Evolutionary conservation across 805 yeast species (phyloP), one percentile per base, ranked within the genome.

Genomic region (Metschnikowia gelsemii): DNA sequence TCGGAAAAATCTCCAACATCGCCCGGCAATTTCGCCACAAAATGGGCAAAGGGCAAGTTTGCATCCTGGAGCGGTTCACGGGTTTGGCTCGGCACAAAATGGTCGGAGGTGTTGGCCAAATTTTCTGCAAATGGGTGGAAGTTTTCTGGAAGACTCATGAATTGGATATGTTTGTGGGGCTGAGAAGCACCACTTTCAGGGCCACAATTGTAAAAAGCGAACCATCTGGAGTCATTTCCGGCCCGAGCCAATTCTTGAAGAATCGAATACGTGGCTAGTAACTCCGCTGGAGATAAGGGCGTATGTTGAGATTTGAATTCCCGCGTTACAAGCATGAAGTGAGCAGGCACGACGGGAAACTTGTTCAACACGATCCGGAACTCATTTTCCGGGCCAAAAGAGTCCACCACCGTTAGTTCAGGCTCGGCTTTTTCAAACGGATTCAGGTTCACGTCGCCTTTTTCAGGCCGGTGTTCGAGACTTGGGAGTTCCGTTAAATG

Each of bases 171-270:
- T 59, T 87, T 88, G 66, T 91, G 99, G 35, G 86, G 83, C 56
- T 89, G 93, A 0, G 96, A 88, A n/a, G 96, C 96, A 1, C 98
- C 99, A 47, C 95, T 80, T 52, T 79, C 74, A 14, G 81, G 79
- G 6, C 99, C 99, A 57, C 87, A 81, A 62, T 91, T 91, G 73
- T 79, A 91, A 62, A 91, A 91, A 0, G 89, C 89, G 59, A 90
- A 71, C 72, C 86, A 83, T 42, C 76, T 72, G 12, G 61, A 67
- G 17, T 59, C 37, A 48, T 46, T 61, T 42, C 63, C 61, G 4
- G 45, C 51, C 8, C 54, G 44, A 53, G 79, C 78, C 38, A 84
- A 65, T 13, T 64, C 65, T 12, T 62, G 58, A 46, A 91, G 65
- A 17, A 86, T 67, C 4, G 75, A 58, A 57, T 78, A 78, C 4